phyloP scores from a whole-genome alignment of 2,329 filamentous ascomycete species.

The Zymoseptoria ardabiliae region DNA sequence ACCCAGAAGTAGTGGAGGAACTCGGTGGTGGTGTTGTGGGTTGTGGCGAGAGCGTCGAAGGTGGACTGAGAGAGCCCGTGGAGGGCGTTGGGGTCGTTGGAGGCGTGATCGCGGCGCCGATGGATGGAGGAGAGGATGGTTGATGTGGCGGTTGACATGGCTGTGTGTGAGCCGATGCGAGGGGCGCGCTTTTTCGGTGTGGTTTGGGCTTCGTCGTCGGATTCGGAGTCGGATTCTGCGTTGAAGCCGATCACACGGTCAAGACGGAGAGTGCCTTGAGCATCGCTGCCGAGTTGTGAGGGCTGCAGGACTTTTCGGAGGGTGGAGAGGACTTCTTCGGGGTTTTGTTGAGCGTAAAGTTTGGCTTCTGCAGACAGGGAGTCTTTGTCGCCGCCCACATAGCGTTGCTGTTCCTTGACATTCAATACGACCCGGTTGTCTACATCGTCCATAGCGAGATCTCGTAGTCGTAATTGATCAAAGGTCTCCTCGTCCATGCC shows the following conservation, averaged over 20 bases:
- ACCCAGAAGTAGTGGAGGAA: constrained; percentile 98
- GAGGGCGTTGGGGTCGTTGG: constrained; percentile 20
- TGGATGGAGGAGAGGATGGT: constrained; percentile 60
- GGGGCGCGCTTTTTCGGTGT: constrained; percentile 35
- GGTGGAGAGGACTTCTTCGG: constrained; percentile 57
- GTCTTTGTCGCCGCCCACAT: constrained; percentile 55
- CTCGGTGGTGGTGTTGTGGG: constrained; percentile 87
- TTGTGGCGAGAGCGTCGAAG: constrained; percentile 60
- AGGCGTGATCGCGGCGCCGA: constrained; percentile 35
- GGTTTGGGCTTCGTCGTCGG: constrained; percentile 43
- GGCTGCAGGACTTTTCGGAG: constrained; percentile 57
- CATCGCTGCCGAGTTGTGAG: constrained; percentile 26
- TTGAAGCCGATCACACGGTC: constrained; percentile 60
- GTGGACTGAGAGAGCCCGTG: constrained; percentile 37
- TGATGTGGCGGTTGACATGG: constrained; percentile 56
- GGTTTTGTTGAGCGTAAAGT: constrained; percentile 62
- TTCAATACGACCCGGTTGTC: constrained; percentile 77
- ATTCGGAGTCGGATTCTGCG: constrained; percentile 54
- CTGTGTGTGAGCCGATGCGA: constrained; percentile 63
- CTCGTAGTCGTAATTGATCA: constrained; percentile 66
- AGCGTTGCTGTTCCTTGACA: constrained; percentile 77
- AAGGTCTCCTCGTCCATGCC: constrained; percentile 67
- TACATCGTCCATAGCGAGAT: constrained; percentile 66
- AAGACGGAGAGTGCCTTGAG: constrained; percentile 38
- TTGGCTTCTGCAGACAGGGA: constrained; percentile 43